Evolutionary conservation across 2,329 filamentous ascomycete genomes (phyloP).

Genomic region (Pseudopyricularia javanii): DNA sequence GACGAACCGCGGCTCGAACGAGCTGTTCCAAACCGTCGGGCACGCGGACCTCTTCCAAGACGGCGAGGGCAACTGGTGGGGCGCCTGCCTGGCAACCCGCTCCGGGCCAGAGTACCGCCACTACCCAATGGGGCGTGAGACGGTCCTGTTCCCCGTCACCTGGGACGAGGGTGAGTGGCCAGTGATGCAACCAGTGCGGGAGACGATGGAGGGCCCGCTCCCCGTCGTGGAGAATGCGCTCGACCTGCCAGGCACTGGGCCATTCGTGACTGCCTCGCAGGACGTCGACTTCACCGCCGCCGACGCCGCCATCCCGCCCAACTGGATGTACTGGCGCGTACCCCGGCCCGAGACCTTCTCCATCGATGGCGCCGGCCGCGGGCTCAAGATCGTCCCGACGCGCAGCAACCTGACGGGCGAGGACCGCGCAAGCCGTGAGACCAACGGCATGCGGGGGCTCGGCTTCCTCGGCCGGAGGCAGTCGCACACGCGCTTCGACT

Average conservation of each 20-base stretch:
- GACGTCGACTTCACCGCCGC: slow-evolving; percentile 25
- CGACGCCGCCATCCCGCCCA: slow-evolving; percentile 12
- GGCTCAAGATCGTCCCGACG: slow-evolving; percentile 14
- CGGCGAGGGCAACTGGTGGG: slow-evolving; percentile 37
- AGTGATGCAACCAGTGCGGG: slow-evolving; percentile 24
- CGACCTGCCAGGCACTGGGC: slow-evolving; percentile 24
- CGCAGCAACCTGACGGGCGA: slow-evolving; percentile 15
- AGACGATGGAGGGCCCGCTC: slow-evolving; percentile 27
- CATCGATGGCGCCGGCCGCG: slow-evolving; percentile 10
- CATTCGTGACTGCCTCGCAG: slow-evolving; percentile 29
- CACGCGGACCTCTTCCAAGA: slow-evolving; percentile 34
- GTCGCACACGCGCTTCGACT: slow-evolving; percentile 18
- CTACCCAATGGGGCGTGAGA: slow-evolving; percentile 43
- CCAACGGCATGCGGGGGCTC: slow-evolving; percentile 12
- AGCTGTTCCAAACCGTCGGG: slow-evolving; percentile 31
- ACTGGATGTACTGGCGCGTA: slow-evolving; percentile 19
- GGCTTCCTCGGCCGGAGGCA: slow-evolving; percentile 18
- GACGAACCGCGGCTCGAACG: slow-evolving; percentile 22
- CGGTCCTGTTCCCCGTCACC: slow-evolving; percentile 25
- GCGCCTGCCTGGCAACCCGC: slow-evolving; percentile 30
- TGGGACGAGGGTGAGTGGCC: slow-evolving; percentile 30
- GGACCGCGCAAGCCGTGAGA: slow-evolving; percentile 6
- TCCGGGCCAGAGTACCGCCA: slow-evolving; percentile 24
- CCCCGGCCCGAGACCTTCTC: slow-evolving; percentile 14
- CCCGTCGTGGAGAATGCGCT: slow-evolving; percentile 19